Evolutionary conservation across 2,329 filamentous ascomycete genomes (phyloP).

Genomic region (Epichloe scottii): DNA sequence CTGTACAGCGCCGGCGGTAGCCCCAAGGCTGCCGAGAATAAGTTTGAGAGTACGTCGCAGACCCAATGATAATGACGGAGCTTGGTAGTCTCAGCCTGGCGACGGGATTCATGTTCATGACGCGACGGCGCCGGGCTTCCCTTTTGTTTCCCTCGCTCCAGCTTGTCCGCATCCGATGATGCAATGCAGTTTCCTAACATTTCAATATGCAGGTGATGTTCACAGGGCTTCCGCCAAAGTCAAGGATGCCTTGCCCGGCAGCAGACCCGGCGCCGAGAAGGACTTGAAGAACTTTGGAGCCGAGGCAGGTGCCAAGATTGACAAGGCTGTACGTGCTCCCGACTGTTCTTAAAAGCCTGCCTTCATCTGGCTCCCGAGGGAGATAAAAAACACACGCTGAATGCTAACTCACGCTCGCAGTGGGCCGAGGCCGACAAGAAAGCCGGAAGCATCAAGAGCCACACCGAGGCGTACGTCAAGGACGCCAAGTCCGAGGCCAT

Average conservation of each 20-base stretch:
- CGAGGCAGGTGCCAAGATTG: slow-evolving; percentile 50
- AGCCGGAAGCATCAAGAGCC: slow-evolving; percentile 47
- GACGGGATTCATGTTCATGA: background rate
- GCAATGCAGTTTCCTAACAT: background rate
- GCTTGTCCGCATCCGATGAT: background rate
- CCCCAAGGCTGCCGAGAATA: slow-evolving; percentile 71
- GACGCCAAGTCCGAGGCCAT: slow-evolving; percentile 51
- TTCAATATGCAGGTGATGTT: slow-evolving; percentile 55
- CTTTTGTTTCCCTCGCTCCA: no score
- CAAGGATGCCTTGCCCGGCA: slow-evolving; percentile 52
- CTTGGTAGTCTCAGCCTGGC: background rate
- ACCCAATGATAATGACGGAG: background rate
- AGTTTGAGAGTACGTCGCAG: slow-evolving; percentile 57
- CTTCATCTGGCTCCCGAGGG: no score
- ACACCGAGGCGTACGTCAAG: slow-evolving; percentile 46
- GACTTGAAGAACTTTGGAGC: slow-evolving; percentile 37
- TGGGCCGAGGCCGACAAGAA: slow-evolving; percentile 49
- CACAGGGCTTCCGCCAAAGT: slow-evolving; percentile 54
- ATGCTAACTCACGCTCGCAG: slow-evolving; percentile 9
- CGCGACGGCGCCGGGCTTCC: background rate
- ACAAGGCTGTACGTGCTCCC: slow-evolving; percentile 50
- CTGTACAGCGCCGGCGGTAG: slow-evolving; percentile 77
- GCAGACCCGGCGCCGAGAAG: slow-evolving; percentile 49
- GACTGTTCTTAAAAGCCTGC: background rate
- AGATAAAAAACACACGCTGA: no score